A percentile compares a stretch with the other conserved stretches of the same genome.
Evolutionary conservation across 768 basidiomycete species (phyloP).

Genomic region (Suillus fuscotomentosus): DNA sequence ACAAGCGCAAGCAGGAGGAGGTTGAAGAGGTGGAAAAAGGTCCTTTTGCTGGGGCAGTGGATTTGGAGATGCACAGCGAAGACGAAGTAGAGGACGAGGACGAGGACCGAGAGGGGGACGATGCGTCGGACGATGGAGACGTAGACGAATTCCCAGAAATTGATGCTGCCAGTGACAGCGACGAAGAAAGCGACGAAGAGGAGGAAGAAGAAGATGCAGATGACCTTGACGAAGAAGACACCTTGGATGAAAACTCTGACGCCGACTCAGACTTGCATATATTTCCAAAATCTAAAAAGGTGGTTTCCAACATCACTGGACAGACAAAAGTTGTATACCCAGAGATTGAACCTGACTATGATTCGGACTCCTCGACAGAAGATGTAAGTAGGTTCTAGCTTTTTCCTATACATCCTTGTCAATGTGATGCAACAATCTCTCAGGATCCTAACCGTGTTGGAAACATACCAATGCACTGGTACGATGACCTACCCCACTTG

Average conservation of each 20-base stretch:
- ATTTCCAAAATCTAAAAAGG: slow-evolving; percentile 62
- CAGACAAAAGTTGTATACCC: slow-evolving; percentile 81
- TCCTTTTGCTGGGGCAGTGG: slow-evolving; percentile 40
- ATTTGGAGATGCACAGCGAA: slow-evolving; percentile 73
- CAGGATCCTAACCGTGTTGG: slow-evolving; percentile 96
- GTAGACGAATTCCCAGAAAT: slow-evolving; percentile 78
- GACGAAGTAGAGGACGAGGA: slow-evolving; percentile 50
- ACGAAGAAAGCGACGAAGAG: slow-evolving; percentile 34
- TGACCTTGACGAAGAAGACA: slow-evolving; percentile 37
- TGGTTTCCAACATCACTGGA: slow-evolving; percentile 82
- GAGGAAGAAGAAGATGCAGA: slow-evolving; percentile 30
- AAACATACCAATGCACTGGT: slow-evolving; percentile 96
- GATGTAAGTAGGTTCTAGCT: slow-evolving; percentile 54
- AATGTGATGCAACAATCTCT: slow-evolving; percentile 10
- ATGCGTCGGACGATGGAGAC: slow-evolving; percentile 53
- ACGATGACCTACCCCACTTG: slow-evolving; percentile 98
- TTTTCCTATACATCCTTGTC: neutral
- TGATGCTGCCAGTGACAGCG: slow-evolving; percentile 46
- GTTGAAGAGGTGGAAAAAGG: slow-evolving; percentile 35
- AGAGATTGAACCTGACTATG: slow-evolving; percentile 88
- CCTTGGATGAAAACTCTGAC: slow-evolving; percentile 22
- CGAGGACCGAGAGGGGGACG: slow-evolving; percentile 30
- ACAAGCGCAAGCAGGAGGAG: slow-evolving; percentile 58
- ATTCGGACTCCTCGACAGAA: slow-evolving; percentile 90
- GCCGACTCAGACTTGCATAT: slow-evolving; percentile 51